phyloP scores from a whole-genome alignment of 768 basidiomycete genomes.

The Cystobasidium onofrii region DNA sequence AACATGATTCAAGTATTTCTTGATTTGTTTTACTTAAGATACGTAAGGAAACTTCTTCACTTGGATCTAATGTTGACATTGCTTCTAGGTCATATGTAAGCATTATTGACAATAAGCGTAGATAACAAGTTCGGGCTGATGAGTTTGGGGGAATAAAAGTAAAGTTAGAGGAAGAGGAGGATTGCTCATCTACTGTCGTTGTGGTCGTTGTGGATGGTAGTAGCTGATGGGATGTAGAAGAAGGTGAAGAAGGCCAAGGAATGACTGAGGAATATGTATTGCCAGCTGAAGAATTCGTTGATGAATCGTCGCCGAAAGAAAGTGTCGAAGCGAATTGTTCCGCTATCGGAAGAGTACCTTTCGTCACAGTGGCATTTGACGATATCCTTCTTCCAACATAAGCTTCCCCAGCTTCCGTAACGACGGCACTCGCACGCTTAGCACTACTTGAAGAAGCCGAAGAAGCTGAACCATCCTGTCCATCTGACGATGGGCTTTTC shows the following conservation, averaged over 20 bases:
- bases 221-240: not conserved
- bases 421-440: not conserved
- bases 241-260: not conserved
- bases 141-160: not conserved
- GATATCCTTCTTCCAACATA: conserved; percentile 18
- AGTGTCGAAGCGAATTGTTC: conserved; percentile 24
- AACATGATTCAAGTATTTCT: conserved; percentile 78
- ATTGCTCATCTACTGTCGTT: not conserved
- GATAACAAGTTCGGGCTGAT: conserved; percentile 67
- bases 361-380: not conserved
- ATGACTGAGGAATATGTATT: not conserved
- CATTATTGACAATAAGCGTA: conserved; percentile 70
- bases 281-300: not conserved
- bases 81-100: conserved; percentile 75
- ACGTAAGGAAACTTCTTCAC: conserved; percentile 87
- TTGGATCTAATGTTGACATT: conserved; percentile 83
- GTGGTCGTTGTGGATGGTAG: not conserved
- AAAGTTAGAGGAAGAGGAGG: not conserved
- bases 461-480: not conserved
- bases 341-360: not conserved
- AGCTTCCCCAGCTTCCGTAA: conserved; percentile 22
- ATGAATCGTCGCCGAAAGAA: not conserved
- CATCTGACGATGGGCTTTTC: not conserved
- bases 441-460: not conserved
- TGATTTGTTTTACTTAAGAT: conserved; percentile 73